Evolutionary conservation across 345 rosid genomes (phyloP).

Genomic region (Pseudoturritis turrita): DNA sequence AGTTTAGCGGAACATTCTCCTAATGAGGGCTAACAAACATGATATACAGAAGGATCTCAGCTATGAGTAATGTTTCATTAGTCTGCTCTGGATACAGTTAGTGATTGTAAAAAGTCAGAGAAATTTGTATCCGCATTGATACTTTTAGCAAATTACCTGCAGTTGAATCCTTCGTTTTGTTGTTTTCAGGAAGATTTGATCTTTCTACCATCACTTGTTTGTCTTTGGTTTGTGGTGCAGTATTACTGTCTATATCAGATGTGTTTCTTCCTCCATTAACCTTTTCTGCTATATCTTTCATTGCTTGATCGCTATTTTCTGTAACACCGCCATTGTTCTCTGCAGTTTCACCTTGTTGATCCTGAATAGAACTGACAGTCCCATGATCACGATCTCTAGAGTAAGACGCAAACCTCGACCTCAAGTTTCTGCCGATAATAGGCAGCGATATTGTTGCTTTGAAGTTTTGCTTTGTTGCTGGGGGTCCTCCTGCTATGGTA

Average conservation of each 20-base stretch:
- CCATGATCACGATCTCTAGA: conserved; percentile 40
- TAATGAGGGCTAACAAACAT: neutral
- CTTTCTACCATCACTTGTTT: conserved; percentile 22
- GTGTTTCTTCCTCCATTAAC: neutral
- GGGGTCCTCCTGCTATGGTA: conserved; percentile 95
- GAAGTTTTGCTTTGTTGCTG: conserved; percentile 77
- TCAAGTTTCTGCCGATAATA: conserved; percentile 65
- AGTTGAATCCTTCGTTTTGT: conserved; percentile 26
- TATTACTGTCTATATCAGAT: conserved; percentile 23
- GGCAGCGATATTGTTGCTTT: conserved; percentile 84
- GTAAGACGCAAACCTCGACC: conserved; percentile 67
- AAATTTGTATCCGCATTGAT: neutral
- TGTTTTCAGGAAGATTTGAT: conserved; percentile 33
- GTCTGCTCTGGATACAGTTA: neutral
- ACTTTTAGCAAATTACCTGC: conserved; percentile 35
- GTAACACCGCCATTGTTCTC: conserved; percentile 10
- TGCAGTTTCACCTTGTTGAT: conserved; percentile 9
- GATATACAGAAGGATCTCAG: neutral
- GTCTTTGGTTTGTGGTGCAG: conserved; percentile 27
- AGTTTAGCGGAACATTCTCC: neutral
- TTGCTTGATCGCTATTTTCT: conserved; percentile 11
- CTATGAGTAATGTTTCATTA: neutral
- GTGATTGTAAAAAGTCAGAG: neutral
- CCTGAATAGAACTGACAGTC: conserved; percentile 1
- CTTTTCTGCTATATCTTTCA: conserved; percentile 7